Percentiles rank a stretch among this genome's conserved stretches.
Evolutionary conservation across 495 filamentous ascomycete genomes (phyloP).

Genomic region (Copromyces sp.): DNA sequence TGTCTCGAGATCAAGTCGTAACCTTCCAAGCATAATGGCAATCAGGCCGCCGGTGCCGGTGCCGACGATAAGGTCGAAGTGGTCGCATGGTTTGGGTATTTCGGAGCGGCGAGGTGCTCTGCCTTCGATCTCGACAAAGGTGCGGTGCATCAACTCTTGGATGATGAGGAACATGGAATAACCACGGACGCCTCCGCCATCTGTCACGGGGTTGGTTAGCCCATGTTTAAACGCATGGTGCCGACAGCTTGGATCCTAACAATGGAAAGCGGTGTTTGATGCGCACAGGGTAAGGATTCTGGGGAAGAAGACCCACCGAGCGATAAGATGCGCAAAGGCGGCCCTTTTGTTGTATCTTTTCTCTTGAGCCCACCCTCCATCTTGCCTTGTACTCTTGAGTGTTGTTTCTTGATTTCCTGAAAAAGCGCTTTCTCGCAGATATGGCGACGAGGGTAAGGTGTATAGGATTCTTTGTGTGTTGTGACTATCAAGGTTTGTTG

Average conservation of each 20-base stretch:
- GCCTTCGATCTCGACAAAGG: slow-evolving; percentile 77
- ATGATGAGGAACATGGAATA: slow-evolving; percentile 96
- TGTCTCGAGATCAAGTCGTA: slow-evolving; percentile 86
- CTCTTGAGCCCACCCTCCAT: slow-evolving; percentile 38
- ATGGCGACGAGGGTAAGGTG: background rate
- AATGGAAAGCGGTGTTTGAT: background rate
- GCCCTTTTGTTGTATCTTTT: slow-evolving; percentile 91
- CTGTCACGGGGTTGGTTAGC: slow-evolving; percentile 31
- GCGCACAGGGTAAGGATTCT: background rate
- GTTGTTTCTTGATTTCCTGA: background rate
- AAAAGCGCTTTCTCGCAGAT: background rate
- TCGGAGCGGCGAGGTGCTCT: slow-evolving; percentile 73
- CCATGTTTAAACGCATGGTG: slow-evolving; percentile 4
- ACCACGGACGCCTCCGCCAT: slow-evolving; percentile 92
- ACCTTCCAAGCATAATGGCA: slow-evolving; percentile 87
- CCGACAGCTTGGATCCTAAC: background rate
- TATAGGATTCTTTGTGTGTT: background rate
- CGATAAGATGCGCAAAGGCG: slow-evolving; percentile 82
- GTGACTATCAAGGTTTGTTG: background rate
- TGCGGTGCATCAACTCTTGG: slow-evolving; percentile 91
- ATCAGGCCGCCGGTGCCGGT: slow-evolving; percentile 94
- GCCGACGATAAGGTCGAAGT: slow-evolving; percentile 93
- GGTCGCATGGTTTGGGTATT: slow-evolving; percentile 94
- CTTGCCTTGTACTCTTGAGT: background rate
- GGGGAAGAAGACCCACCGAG: slow-evolving; percentile 52